These are phyloP conservation scores for Graphilbum fragrans DNA, from an alignment of 2,329 filamentous ascomycete genomes.

Conservation along the genomic window DNA sequence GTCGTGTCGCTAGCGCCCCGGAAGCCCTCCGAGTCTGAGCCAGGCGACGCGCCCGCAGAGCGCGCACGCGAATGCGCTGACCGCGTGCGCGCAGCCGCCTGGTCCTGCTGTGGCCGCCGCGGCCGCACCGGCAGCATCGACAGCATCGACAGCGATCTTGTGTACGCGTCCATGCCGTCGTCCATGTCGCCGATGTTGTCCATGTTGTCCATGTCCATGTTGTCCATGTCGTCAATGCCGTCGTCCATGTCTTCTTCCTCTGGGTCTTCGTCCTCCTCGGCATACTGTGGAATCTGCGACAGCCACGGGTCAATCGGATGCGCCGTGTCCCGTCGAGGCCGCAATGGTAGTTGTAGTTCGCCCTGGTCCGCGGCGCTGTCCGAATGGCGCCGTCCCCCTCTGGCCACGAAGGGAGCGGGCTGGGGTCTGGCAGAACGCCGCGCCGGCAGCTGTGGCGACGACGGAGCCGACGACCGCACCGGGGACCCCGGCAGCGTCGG, in stretches of 20 bases:
- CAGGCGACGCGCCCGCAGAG: not conserved
- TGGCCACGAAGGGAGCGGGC: too few relatives aligned
- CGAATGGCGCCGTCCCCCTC: not conserved
- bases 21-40: constrained; percentile 5
- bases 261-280: not conserved
- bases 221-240: not conserved
- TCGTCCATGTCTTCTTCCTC: not conserved
- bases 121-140: constrained; percentile 1
- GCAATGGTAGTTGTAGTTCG: not conserved
- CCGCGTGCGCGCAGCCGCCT: not conserved
- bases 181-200: not conserved
- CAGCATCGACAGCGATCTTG: constrained; percentile 9
- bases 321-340: not conserved
- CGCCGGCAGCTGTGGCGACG: not conserved
- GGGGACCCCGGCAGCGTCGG: not conserved
- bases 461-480: not conserved
- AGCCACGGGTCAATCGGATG: constrained; percentile 9
- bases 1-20: constrained; percentile 15
- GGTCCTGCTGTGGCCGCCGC: not conserved
- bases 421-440: not conserved
- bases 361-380: not conserved
- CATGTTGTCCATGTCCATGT: not conserved
- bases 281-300: constrained; percentile 3
- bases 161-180: constrained; percentile 9
- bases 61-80: not conserved